Base-by-base conservation (phyloP, 2,329 filamentous ascomycete species). In the Chalaropsis thielavioides region DNA sequence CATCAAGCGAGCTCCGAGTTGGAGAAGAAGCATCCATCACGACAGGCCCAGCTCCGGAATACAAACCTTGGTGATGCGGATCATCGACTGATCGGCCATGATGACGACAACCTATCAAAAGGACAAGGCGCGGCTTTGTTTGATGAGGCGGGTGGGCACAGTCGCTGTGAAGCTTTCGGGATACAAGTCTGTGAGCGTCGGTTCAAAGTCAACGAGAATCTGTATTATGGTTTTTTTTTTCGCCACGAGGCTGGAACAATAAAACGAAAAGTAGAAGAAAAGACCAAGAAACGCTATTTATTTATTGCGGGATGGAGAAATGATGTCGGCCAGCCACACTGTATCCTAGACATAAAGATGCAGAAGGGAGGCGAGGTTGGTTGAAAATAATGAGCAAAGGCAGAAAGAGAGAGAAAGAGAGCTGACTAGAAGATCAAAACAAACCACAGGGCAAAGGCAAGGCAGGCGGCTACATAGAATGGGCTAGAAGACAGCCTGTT, bases 1-100 rank as follows among this genome's bases (percentile, higher is more conserved):
- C 54, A 63, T 59, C 24, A 60, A 13, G 22, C 38, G 11, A 41
- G 46, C 31, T 49, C 58, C 15, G 41, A 44, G 43, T 43, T 24
- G 17, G 24, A 38, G 27, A 56, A 43, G 15, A 56, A 38, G 5
- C 10, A 38, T 38, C n/a, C 10, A 38, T 38, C n/a, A 22, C 49
- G n/a, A 15, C 10, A 22, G 49, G 24, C 22, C 38, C 19, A 64
- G n/a, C 27, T 43, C n/a, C 19, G 49, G n/a, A 49, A n/a, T 31
- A 64, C 64, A 31, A 78, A 90, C 88, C 78, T 90, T 89, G 69
- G 89, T 89, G 75, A 95, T 92, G 69, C 90, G 88, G 70, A 95
- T 86, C 71, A 95, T 89, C 67, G 88, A 90, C 75, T 95, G 90
- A 75, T 94, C 90, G 68, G 87, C 84, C 86, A 90, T 90, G 71